Evolutionary conservation across 1,139 yeast species (phyloP).

Genomic region (Trichomonascaceae sp.): DNA sequence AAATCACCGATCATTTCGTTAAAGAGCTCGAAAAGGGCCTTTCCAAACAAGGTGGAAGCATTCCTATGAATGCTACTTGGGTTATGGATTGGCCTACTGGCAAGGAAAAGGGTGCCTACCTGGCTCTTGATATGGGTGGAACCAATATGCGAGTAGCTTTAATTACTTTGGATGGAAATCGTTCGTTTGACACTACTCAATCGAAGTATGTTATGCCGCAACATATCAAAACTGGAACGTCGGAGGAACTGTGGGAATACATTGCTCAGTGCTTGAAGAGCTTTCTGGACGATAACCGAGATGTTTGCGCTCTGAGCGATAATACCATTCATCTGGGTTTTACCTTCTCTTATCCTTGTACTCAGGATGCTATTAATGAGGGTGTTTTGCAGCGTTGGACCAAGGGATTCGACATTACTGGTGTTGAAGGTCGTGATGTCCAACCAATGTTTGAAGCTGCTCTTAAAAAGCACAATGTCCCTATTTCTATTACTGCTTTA

Average conservation of each 20-base stretch:
- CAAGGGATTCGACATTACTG: conserved; percentile 90
- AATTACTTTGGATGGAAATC: conserved; percentile 71
- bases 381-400: conserved; percentile 97
- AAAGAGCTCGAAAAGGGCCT: conserved; percentile 71
- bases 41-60: conserved; percentile 68
- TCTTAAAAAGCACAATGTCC: conserved; percentile 55
- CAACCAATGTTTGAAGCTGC: conserved; percentile 85
- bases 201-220: conserved; percentile 71
- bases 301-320: conserved; percentile 47
- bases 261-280: conserved; percentile 74
- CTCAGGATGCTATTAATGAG: conserved; percentile 74
- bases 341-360: conserved; percentile 91
- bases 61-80: conserved; percentile 98
- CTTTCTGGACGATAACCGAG: conserved; percentile 53
- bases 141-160: conserved; percentile 87
- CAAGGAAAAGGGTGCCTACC: conserved; percentile 75
- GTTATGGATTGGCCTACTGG: conserved; percentile 93
- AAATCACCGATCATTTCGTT: conserved; percentile 63
- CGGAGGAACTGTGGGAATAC: conserved; percentile 76
- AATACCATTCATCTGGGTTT: conserved; percentile 72
- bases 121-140: conserved; percentile 95
- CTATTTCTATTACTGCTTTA: conserved; percentile 82
- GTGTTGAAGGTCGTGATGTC: conserved; percentile 92
- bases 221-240: conserved; percentile 66
- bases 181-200: conserved; percentile 75